A percentile compares a stretch with the other conserved stretches of the same genome.
Conservation (phyloP, 352 stramenopile genomes). For the Pythium folliculosum region DNA sequence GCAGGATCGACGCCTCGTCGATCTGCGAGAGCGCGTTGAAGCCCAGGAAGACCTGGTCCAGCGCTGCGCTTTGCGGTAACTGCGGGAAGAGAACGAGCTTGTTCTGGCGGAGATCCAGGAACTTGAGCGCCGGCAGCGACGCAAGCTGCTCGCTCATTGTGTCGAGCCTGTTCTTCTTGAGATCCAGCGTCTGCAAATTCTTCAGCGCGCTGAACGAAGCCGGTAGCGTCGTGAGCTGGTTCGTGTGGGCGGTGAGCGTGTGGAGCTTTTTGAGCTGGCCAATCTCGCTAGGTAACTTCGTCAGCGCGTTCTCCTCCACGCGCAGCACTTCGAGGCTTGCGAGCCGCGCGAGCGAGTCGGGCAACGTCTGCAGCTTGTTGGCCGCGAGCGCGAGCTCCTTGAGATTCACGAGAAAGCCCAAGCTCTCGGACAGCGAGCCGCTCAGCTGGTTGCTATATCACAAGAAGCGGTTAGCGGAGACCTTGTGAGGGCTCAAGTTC, state of each 20-base stretch:
- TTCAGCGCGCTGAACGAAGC: constrained; percentile 43
- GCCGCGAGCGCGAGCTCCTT: constrained; percentile 64
- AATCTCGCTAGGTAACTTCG: constrained; percentile 46
- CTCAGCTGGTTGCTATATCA: constrained; percentile 64
- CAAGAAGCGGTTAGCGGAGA: constrained; percentile 1
- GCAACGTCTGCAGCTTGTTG: constrained; percentile 64
- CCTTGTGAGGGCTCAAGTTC: not conserved
- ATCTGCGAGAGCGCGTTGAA: constrained; percentile 70
- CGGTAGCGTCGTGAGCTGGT: constrained; percentile 57
- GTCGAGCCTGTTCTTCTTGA: constrained; percentile 79
- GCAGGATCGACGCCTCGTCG: constrained; percentile 57
- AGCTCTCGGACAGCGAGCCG: constrained; percentile 49
- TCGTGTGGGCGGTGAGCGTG: constrained; percentile 58
- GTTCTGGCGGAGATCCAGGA: constrained; percentile 78
- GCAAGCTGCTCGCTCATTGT: constrained; percentile 44
- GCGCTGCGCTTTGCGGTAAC: constrained; percentile 47
- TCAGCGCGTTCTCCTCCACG: constrained; percentile 67
- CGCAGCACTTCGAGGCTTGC: constrained; percentile 55
- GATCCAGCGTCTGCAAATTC: constrained; percentile 65
- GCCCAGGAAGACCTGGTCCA: constrained; percentile 81
- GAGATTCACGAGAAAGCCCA: constrained; percentile 50
- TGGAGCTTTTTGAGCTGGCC: constrained; percentile 60
- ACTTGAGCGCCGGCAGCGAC: constrained; percentile 51
- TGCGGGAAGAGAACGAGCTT: constrained; percentile 59
- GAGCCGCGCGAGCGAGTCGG: constrained; percentile 50